These are phyloP conservation scores for Nicotiana noctiflora DNA, from an alignment of 257 asterid genomes.

Conservation along the genomic window DNA sequence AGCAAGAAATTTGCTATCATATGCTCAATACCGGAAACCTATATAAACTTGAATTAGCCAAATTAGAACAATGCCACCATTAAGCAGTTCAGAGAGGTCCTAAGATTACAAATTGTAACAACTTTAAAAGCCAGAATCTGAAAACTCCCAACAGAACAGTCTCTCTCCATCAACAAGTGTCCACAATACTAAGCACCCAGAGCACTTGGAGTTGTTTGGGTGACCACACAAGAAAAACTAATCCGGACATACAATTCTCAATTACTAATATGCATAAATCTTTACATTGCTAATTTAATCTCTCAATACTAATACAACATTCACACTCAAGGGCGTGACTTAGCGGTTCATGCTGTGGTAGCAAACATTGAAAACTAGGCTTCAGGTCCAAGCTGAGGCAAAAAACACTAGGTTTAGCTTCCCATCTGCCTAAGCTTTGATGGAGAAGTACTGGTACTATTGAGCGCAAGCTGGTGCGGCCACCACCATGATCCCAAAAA, in stretches of 20 bases:
- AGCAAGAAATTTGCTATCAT: neutral
- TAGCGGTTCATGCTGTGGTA: too few relatives aligned
- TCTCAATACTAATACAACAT: neutral
- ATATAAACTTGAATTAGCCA: conserved; percentile 9
- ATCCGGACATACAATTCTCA: neutral
- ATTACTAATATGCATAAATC: neutral
- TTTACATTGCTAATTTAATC: neutral
- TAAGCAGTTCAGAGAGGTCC: neutral
- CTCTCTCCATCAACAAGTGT: neutral
- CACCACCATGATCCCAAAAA: too few relatives aligned
- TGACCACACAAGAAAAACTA: neutral
- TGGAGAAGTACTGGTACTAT: too few relatives aligned
- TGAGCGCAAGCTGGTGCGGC: too few relatives aligned
- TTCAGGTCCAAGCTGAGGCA: too few relatives aligned
- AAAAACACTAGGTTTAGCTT: too few relatives aligned
- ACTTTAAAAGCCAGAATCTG: neutral
- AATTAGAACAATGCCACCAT: neutral
- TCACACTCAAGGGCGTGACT: too few relatives aligned
- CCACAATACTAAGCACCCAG: neutral
- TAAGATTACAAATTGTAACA: neutral
- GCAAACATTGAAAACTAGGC: too few relatives aligned
- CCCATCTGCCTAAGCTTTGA: too few relatives aligned
- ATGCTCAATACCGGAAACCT: neutral
- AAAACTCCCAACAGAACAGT: neutral
- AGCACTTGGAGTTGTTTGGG: neutral